Base-by-base conservation (phyloP, 225 moss, liverwort and hornwort species). In the Polytrichum commune region DNA sequence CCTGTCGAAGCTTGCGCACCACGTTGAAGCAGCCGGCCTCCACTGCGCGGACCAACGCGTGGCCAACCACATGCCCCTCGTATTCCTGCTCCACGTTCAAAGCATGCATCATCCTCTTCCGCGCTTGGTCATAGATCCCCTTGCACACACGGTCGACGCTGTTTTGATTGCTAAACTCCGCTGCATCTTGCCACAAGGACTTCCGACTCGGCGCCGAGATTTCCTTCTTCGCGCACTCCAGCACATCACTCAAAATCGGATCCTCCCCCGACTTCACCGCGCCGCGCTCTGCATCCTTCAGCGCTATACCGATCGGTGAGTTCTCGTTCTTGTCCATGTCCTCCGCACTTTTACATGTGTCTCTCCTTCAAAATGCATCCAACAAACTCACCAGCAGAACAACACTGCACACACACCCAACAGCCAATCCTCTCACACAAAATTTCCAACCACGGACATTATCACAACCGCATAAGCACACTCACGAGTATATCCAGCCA, bases 31-130 rank as follows among this genome's bases (percentile, higher is more conserved):
- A 68, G 4, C 78, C 78, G 1, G 72, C 76, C 69, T 87, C 78
- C 8, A 74, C 66, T 5, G 81, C 87, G n/a, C 81, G 68, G 81
- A 74, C 63, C 33, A 87, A 79, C 26, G 87, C 87, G 18, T 87
- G 84, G 4, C 83, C 87, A 5, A 84, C 87, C 1, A 79, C 76
- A 0, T 84, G 76, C 26, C 87, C 87, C 0, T 81, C 87, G 18
- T 64, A 58, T 2, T 29, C 74, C 46, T 84, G 72, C 6, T 22
- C 1, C 10, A 84, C 58, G 0, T 81, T 76, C 5, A 83, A 69
- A 5, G 60, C 71, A 5, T 67, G 19, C 9, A 63, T 63, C 83
- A 86, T 83, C 19, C 54, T 73, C 26, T 60, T 61, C 46, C 64
- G 76, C 7, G 78, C 79, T 6, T 74, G 71, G 29, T 78, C 78